Percentiles rank a stretch among this genome's conserved stretches.
These are phyloP conservation scores for Aspergillus cavernicola DNA, from an alignment of 495 filamentous ascomycete species.

Conservation along the genomic window DNA sequence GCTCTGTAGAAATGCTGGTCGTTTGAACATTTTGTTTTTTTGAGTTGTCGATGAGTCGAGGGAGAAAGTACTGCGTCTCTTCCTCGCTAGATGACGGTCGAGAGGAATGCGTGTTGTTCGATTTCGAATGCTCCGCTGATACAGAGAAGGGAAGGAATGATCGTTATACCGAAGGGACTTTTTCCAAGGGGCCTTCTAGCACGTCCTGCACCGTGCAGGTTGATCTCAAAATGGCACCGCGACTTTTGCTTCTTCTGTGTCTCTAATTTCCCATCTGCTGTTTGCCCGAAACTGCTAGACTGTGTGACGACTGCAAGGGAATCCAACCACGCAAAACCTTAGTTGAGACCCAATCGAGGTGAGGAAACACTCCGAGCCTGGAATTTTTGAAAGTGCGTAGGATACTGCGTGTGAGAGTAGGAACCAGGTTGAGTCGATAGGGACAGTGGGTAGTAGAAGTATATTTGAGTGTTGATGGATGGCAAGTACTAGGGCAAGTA, in stretches of 20 bases:
- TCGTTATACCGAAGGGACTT: slow-evolving; percentile 14
- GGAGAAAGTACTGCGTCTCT: neutral
- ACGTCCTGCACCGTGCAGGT: slow-evolving; percentile 21
- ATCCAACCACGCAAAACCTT: slow-evolving; percentile 14
- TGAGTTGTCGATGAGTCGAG: neutral
- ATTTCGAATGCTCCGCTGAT: slow-evolving; percentile 16
- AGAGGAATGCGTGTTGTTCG: slow-evolving; percentile 19
- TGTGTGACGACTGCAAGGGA: slow-evolving; percentile 20
- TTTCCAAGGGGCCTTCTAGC: slow-evolving; percentile 21
- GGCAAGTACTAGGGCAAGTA: slow-evolving; percentile 1
- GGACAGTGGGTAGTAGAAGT: neutral
- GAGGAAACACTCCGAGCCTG: neutral
- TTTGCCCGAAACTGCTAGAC: slow-evolving; percentile 12
- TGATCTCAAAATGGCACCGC: slow-evolving; percentile 3
- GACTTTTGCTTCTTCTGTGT: slow-evolving; percentile 8
- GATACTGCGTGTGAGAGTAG: neutral
- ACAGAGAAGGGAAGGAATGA: slow-evolving; percentile 20
- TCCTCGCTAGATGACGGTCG: neutral
- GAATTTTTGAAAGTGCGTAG: neutral
- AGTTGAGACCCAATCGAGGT: slow-evolving; percentile 5
- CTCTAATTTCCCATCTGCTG: slow-evolving; percentile 9
- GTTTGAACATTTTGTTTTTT: slow-evolving; percentile 35
- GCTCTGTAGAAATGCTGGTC: slow-evolving; percentile 34
- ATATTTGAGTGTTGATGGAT: slow-evolving; percentile 5
- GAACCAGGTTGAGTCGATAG: neutral